These are phyloP conservation scores for Acorus calamus DNA, from an alignment of 106 monocot genomes.

Conservation along the genomic window DNA sequence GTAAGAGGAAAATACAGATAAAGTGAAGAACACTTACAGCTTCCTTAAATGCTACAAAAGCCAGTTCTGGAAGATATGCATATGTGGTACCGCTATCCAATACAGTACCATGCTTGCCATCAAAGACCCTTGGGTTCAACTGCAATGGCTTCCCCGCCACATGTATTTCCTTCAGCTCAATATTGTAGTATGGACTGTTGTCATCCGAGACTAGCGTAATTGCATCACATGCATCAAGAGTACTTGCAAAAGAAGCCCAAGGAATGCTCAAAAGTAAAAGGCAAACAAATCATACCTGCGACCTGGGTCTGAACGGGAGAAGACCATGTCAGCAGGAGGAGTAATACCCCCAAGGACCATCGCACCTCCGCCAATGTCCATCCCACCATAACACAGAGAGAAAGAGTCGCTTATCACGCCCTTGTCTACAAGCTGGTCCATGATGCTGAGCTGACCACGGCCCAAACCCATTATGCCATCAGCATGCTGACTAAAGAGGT, in stretches of 20 bases:
- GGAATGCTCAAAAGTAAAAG: conserved; percentile 12
- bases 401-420: conserved; percentile 78
- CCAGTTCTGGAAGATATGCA: conserved; percentile 80
- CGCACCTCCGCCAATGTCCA: conserved; percentile 90
- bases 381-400: conserved; percentile 94
- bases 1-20: background rate
- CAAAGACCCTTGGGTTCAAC: conserved; percentile 52
- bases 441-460: conserved; percentile 76
- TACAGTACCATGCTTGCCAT: conserved; percentile 72
- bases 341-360: conserved; percentile 88
- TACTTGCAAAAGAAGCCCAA: conserved; percentile 20
- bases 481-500: conserved; percentile 83
- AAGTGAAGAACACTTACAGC: conserved; percentile 44
- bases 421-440: conserved; percentile 94
- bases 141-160: conserved; percentile 59
- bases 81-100: conserved; percentile 99
- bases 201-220: conserved; percentile 73
- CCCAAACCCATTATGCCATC: conserved; percentile 97
- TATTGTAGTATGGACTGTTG: conserved; percentile 92
- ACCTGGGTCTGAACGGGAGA: conserved; percentile 54
- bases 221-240: conserved; percentile 52
- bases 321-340: conserved; percentile 64
- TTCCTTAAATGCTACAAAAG: conserved; percentile 67
- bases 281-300: conserved; percentile 56
- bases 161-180: conserved; percentile 84